A percentile compares a stretch with the other conserved stretches of the same genome.
Conservation (phyloP, 371 early-diverging fungal genomes). For the Parasitella parasitica region DNA sequence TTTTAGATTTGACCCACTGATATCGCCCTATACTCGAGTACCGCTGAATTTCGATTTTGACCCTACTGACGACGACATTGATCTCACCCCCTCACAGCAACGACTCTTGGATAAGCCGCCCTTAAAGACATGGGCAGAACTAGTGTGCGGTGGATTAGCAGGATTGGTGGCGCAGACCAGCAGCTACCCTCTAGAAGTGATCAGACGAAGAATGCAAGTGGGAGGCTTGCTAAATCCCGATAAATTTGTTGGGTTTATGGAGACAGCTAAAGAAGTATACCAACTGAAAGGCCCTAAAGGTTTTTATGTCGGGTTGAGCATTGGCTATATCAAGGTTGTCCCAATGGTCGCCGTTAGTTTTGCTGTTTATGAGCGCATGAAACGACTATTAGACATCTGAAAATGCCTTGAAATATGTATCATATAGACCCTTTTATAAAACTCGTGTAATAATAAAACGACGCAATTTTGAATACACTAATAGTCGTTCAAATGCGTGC, state of each 20-base stretch:
- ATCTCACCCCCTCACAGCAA: constrained; percentile 31
- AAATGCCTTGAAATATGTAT: not conserved
- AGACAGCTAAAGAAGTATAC: constrained; percentile 65
- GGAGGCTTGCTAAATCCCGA: constrained; percentile 59
- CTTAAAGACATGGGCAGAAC: constrained; percentile 72
- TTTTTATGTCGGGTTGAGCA: constrained; percentile 90
- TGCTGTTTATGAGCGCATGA: constrained; percentile 80
- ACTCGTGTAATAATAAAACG: not conserved
- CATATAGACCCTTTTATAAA: no score
- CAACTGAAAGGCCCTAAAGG: constrained; percentile 71
- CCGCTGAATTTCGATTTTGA: constrained; percentile 25
- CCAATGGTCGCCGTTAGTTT: constrained; percentile 92
- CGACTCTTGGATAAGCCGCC: constrained; percentile 30
- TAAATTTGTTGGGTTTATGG: constrained; percentile 49
- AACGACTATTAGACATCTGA: constrained; percentile 33
- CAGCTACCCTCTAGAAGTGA: constrained; percentile 90
- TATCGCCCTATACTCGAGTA: constrained; percentile 28
- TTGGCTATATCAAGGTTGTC: constrained; percentile 90
- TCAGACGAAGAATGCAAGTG: constrained; percentile 91
- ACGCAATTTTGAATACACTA: not conserved
- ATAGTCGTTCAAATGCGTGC: not conserved
- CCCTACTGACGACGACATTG: constrained; percentile 8
- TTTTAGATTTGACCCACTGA: constrained; percentile 49
- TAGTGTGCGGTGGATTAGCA: constrained; percentile 79
- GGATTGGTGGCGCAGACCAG: constrained; percentile 85